phyloP scores from a whole-genome alignment of 352 stramenopile species.

The Phytophthora kernoviae region DNA sequence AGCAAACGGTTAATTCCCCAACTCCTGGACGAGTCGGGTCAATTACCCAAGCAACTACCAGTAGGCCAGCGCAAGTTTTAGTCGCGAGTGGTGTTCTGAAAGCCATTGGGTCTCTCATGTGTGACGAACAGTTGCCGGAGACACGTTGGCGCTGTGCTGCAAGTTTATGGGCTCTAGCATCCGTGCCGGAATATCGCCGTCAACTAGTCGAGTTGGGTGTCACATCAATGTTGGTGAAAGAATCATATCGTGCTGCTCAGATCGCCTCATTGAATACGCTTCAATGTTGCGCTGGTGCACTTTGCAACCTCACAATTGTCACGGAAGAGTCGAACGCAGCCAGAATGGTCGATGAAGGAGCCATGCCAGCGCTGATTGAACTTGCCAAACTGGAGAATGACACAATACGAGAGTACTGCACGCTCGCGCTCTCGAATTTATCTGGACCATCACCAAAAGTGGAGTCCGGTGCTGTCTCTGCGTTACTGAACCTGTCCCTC shows the following conservation, averaged over 20 bases:
- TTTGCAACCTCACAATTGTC: constrained; percentile 68
- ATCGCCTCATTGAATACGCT: constrained; percentile 39
- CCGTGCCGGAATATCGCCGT: constrained; percentile 42
- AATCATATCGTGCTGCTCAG: constrained; percentile 37
- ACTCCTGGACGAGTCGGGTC: constrained; percentile 2
- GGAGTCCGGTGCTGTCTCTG: constrained; percentile 67
- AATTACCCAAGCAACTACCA: constrained; percentile 4
- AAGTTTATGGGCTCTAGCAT: constrained; percentile 61
- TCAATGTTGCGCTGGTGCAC: constrained; percentile 60
- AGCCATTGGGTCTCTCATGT: constrained; percentile 47
- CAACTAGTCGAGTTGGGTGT: constrained; percentile 55
- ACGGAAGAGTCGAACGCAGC: constrained; percentile 37
- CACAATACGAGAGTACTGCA: constrained; percentile 69
- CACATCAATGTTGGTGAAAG: constrained; percentile 50
- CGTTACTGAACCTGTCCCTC: constrained; percentile 58
- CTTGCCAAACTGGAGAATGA: constrained; percentile 66
- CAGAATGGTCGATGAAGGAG: constrained; percentile 67
- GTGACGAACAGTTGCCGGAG: constrained; percentile 39
- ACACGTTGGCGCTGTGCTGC: constrained; percentile 68
- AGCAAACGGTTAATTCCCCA: neutral
- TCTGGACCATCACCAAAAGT: constrained; percentile 71
- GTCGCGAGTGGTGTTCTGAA: constrained; percentile 38
- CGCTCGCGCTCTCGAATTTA: constrained; percentile 72
- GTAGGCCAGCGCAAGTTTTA: constrained; percentile 31
- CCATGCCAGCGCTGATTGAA: constrained; percentile 68